Percentiles rank a stretch among this genome's conserved stretches.
Evolutionary conservation across 2,329 filamentous ascomycete species (phyloP).

Genomic region (Lecanicillium sp.): DNA sequence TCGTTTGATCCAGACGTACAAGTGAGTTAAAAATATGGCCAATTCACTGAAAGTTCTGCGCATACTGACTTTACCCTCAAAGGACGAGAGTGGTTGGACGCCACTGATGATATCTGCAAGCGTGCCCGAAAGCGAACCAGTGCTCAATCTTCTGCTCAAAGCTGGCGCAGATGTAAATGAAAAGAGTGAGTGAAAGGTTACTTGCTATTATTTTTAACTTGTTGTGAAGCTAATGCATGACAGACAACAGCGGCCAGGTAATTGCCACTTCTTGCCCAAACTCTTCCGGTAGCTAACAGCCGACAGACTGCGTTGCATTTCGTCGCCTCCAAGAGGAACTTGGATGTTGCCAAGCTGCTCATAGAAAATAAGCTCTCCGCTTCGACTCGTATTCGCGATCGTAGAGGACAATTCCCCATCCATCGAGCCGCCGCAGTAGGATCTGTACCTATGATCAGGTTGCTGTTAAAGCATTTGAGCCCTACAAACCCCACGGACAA

Average conservation of each 20-base stretch:
- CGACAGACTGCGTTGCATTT: conserved; percentile 83
- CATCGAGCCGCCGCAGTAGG: conserved; percentile 89
- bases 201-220: neutral
- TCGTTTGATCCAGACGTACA: conserved; percentile 78
- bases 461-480: conserved; percentile 68
- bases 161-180: conserved; percentile 65
- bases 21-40: conserved; percentile 30
- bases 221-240: conserved; percentile 9
- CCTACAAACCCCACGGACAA: conserved; percentile 77
- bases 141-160: conserved; percentile 59
- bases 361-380: conserved; percentile 61
- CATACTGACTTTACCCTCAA: conserved; percentile 1
- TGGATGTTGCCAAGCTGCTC: conserved; percentile 73
- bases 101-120: conserved; percentile 76
- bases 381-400: conserved; percentile 73
- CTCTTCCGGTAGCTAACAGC: neutral
- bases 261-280: neutral
- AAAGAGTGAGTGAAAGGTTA: conserved; percentile 45
- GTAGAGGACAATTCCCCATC: conserved; percentile 78
- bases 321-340: conserved; percentile 78
- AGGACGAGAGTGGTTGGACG: conserved; percentile 77
- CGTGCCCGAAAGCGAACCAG: conserved; percentile 60
- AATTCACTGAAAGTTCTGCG: neutral
- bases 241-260: conserved; percentile 61
- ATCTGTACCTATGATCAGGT: conserved; percentile 74